Base-by-base conservation (phyloP, 2,329 filamentous ascomycete species). In the Fusarium sp. region DNA sequence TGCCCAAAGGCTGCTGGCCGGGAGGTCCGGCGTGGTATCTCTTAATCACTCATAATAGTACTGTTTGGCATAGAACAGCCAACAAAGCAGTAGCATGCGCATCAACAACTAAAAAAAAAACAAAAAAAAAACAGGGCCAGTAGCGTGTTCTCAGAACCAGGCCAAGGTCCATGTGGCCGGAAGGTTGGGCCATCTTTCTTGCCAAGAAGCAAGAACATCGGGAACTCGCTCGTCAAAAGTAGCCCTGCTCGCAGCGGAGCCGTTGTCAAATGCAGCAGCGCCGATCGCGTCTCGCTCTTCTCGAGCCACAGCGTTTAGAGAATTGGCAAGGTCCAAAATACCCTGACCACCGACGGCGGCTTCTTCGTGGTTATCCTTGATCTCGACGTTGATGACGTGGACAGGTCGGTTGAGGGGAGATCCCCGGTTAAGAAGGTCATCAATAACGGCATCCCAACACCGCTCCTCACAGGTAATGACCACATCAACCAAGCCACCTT, bases 351-450 rank as follows among this genome's bases (percentile, higher is more conserved):
- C 97, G 3, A 98, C 90, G 25, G 96, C 88, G 0, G 97, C 97
- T 83, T 99, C 97, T 82, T 99, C 96, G 80, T 98, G 97, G 80
- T 98, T 99, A 84, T 99, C 97, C 82, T 94, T 96, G 80, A 99
- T 99, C 81, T 99, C 97, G 64, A 99, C 93, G 79, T 99, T 99
- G 87, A 99, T 97, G 66, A 99, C 94, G 81, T 99, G 97, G 1
- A 99, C 97, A 0, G 97, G 95, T 3, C 95, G 88, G 82, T 99
- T 99, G 66, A 99, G 87, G 4, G 94, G 93, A 0, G 93, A 91
- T 9, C 96, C 97, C 71, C 97, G 90, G 78, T 91, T 94, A 71
- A 98, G 90, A 62, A 99, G 87, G 81, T 99, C 96, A 79, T 99
- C 97, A 12, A 99, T 90, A 37, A 99, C 97, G 6, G 97, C 95